These are phyloP conservation scores for Cercospora beticola DNA, from an alignment of 2,329 filamentous ascomycete species.

Conservation along the genomic window DNA sequence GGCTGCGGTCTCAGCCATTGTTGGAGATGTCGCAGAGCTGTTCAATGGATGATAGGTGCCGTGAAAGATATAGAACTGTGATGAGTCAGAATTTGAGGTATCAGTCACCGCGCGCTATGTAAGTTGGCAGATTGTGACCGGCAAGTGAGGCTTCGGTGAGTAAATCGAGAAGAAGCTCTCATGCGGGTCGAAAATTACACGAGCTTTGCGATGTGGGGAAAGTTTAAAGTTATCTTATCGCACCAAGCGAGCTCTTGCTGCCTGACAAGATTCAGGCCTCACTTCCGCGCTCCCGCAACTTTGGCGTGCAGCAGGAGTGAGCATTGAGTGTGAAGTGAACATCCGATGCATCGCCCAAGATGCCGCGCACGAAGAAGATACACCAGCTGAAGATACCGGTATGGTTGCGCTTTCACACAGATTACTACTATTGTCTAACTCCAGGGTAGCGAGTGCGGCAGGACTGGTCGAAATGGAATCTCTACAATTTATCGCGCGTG, in stretches of 20 bases:
- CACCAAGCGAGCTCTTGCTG: slow-evolving; percentile 2
- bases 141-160: slow-evolving; percentile 3
- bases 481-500: slow-evolving; percentile 76
- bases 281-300: slow-evolving; percentile 12
- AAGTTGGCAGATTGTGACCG: neutral
- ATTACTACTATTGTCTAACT: slow-evolving; percentile 7
- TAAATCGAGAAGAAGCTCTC: slow-evolving; percentile 5
- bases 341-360: slow-evolving; percentile 15
- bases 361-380: slow-evolving; percentile 51
- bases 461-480: slow-evolving; percentile 87
- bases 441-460: slow-evolving; percentile 76
- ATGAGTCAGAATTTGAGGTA: neutral
- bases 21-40: neutral
- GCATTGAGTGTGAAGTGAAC: neutral
- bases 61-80: neutral
- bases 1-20: slow-evolving; percentile 25
- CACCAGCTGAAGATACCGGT: slow-evolving; percentile 59
- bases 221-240: slow-evolving; percentile 6
- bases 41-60: slow-evolving; percentile 8
- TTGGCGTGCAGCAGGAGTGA: slow-evolving; percentile 3
- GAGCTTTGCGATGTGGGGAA: slow-evolving; percentile 8
- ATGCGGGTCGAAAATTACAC: slow-evolving; percentile 6
- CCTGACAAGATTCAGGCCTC: slow-evolving; percentile 4
- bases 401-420: neutral
- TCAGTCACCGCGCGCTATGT: neutral